Evolutionary conservation across 805 yeast species (phyloP).

Genomic region (Lachancea cidri): DNA sequence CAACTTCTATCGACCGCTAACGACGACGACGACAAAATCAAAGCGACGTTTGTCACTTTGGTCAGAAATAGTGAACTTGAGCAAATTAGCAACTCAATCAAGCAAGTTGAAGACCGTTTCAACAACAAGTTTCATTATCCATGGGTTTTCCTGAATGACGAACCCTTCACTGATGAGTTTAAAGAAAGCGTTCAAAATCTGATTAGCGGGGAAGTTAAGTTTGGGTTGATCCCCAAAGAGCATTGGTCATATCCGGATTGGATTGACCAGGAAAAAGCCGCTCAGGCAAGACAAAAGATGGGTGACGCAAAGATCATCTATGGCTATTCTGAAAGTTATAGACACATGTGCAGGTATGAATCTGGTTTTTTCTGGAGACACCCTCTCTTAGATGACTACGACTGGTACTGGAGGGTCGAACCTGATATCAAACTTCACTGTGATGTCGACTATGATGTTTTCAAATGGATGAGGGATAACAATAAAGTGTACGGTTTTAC

Average conservation of each 20-base stretch:
- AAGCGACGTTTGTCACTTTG: conserved; percentile 76
- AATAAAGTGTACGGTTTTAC: conserved; percentile 72
- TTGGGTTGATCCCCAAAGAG: conserved; percentile 71
- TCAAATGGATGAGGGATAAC: conserved; percentile 77
- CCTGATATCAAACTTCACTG: conserved; percentile 78
- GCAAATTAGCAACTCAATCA: conserved; percentile 57
- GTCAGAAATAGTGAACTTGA: conserved; percentile 73
- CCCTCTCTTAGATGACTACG: conserved; percentile 66
- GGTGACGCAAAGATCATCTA: conserved; percentile 44
- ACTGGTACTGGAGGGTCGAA: conserved; percentile 94
- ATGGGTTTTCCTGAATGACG: conserved; percentile 94
- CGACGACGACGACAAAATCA: conserved; percentile 30
- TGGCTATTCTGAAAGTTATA: conserved; percentile 62
- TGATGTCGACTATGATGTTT: conserved; percentile 75
- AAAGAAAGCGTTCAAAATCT: conserved; percentile 59
- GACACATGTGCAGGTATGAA: conserved; percentile 92
- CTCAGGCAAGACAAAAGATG: conserved; percentile 50
- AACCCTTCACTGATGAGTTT: conserved; percentile 77
- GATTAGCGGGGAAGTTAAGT: conserved; percentile 71
- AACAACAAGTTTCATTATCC: conserved; percentile 80
- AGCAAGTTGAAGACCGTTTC: conserved; percentile 85
- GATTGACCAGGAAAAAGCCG: conserved; percentile 69
- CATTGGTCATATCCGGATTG: conserved; percentile 87
- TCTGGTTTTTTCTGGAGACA: conserved; percentile 87
- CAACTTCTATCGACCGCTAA: conserved; percentile 1